Base-by-base conservation (phyloP, 192 early-diverging fungal genomes). In the Radiomyces spectabilis region DNA sequence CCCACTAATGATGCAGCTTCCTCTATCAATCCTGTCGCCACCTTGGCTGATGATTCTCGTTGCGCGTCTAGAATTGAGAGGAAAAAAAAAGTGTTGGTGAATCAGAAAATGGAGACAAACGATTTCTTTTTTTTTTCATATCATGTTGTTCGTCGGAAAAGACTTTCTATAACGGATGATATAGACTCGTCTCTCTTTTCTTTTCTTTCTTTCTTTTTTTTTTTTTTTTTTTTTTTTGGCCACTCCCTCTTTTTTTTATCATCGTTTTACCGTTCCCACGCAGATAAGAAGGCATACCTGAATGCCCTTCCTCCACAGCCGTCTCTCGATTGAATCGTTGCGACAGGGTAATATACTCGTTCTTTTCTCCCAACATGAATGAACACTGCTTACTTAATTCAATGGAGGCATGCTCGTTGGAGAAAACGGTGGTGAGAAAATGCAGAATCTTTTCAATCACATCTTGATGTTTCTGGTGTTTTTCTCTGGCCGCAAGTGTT, bases 381-480 rank as follows among this genome's bases (percentile, higher is more conserved):
- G 34, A 8, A 8, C 33, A 45, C 45, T 55, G 53, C 53, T 55
- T 55, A 55, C 53, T 44, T 15, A 35, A 19, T 22, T 19, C 42
- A 44, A 21, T 34, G 19, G 29, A 30, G 40, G 41, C 30, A n/a
- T 69, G 64, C 33, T 82, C 80, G 33, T 62, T 55, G 21, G 86
- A 80, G 66, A 91, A 94, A 29, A 97, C 83, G 0, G 85, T 81
- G 0, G 94, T 91, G 54, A 98, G 64, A 65, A 98, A 98, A 10
- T 83, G 69, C 49, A 98, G 53, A 42, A 98, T 94, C 64, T 93
- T 95, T 68, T 93, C 86, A 39, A 97, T 95, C 0, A 83, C 89
- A 10, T 84, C 81, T 68, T 95, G 93, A 50, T 96, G 94, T 43
- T 80, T 71, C 34, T 83, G 81, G 68, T 93, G 86, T 29, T 85